Base-by-base conservation (phyloP, 2,329 filamentous ascomycete genomes). In the Nemania sp. region DNA sequence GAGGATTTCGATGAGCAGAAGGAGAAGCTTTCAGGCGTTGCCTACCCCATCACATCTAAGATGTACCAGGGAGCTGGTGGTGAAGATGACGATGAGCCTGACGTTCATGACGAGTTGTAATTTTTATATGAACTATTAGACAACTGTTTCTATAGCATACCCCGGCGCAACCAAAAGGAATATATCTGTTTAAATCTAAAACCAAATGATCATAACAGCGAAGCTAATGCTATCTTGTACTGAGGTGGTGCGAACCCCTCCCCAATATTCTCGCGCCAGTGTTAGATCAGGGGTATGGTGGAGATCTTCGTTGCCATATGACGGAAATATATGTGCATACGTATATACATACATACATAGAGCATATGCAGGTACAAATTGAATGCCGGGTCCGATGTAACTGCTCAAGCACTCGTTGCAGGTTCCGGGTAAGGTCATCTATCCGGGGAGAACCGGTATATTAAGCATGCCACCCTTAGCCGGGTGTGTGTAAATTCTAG, bases 1-100 rank as follows among this genome's bases (percentile, higher is more conserved):
- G 93, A 97, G 80, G 94, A 97, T 80, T 97, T 97, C 68, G 92
- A 97, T 77, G 94, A 99, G 85, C 93, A 97, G 82, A 96, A 95
- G 83, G 93, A 99, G 89, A 97, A 97, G 84, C 84, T 99, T 65
- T 95, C 90, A 68, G 89, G 89, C 75, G 90, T 97, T 62, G 94
- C 94, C 49, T 97, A 97, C 80, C 94, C 94, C 65, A 99, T 99
- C 79, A 99, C 94, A 68, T 96, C 90, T 80, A 99, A 99, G 86
- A 83, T 97, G 70, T 97, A 97, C 81, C 78, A 81, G 68, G 85
- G 83, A 66, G 74, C 71, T 48, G 86, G 82, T 64, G 84, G 81
- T 64, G 81, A 77, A 60, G 88, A 86, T 57, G 88, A 90, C 63
- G 89, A 91, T 64, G 89, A 86, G 74, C 83, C 85, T 60, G 72